Evolutionary conservation across 345 rosid genomes (phyloP), one percentile per base, ranked within the genome.

Genomic region (Brassica rapa): DNA sequence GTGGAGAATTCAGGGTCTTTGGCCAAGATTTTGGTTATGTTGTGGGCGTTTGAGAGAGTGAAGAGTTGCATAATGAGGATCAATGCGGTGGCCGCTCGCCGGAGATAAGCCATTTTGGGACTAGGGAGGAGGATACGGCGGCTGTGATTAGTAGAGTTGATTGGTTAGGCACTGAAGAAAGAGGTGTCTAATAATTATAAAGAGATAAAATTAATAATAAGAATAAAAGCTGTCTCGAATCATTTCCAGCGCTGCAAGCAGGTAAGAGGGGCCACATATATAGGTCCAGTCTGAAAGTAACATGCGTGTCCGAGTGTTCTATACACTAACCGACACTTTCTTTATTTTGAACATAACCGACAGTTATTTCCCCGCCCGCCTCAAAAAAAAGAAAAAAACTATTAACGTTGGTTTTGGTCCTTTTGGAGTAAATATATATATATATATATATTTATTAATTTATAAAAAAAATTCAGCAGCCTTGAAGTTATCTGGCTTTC

Each of bases 1-100:
- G 97, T 89, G 83, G 98, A 95, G 89, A 93, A 86, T 2, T 76
- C 67, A 0, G 96, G 97, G 87, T 91, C 86, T 70, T 83, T 82
- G 64, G 93, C 94, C 0, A 95, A 94, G 73, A 95, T 84, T 66
- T 64, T 73, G 3, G 96, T 95, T 65, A 95, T 89, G 85, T 95
- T 95, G 88, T 90, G 94, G n/a, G 88, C 97, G 53, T 87, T 33
- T 68, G 85, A 2, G 61, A 66, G 4, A 55, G 78, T 14, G 64
- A 61, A 12, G 72, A 83, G 68, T 27, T 82, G 82, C 66, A 77
- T 43, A 5, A 27, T 70, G 46, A 80, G 0, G 35, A 76, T 15
- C 72, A 86, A 1, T 41, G 68, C 10, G 72, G 82, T 23, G 68
- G 74, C 39, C 86, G 55, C 15, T 68, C 27, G 56, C 46, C 21